A percentile compares a stretch with the other conserved stretches of the same genome.
Evolutionary conservation across 805 yeast genomes (phyloP).

Genomic region (Cephaloascus albidus): DNA sequence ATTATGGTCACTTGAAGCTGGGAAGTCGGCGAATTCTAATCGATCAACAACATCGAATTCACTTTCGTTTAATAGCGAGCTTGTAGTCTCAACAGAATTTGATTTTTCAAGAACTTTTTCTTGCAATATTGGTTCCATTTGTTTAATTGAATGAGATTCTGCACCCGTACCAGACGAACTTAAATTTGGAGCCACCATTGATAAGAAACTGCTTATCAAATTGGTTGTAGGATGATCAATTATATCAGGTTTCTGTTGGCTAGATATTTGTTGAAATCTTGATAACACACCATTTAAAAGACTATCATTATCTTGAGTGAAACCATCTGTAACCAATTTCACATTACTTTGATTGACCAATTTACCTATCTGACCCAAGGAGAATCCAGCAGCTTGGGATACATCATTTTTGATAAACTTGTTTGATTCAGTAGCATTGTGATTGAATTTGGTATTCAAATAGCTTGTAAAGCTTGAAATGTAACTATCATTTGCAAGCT

Average conservation of each 20-base stretch:
- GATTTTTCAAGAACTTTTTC: background rate
- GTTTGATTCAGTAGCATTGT: background rate
- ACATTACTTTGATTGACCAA: background rate
- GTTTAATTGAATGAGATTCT: background rate
- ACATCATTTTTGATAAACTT: background rate
- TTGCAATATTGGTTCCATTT: background rate
- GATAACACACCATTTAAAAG: background rate
- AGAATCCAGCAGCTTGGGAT: background rate
- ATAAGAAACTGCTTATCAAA: background rate
- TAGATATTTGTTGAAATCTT: background rate
- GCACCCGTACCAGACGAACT: background rate
- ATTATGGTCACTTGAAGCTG: too few relatives aligned
- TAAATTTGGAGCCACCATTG: background rate
- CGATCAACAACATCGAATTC: conserved; percentile 40
- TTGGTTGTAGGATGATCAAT: background rate
- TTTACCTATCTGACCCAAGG: background rate
- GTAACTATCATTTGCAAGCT: background rate
- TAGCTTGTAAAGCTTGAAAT: background rate
- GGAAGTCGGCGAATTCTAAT: conserved; percentile 9
- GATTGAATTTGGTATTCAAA: background rate
- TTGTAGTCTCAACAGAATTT: background rate
- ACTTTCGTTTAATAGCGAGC: background rate
- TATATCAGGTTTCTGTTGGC: background rate
- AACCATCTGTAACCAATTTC: background rate
- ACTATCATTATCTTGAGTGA: background rate